phyloP scores from a whole-genome alignment of 805 yeast species.

The Starmerella etchellsii region DNA sequence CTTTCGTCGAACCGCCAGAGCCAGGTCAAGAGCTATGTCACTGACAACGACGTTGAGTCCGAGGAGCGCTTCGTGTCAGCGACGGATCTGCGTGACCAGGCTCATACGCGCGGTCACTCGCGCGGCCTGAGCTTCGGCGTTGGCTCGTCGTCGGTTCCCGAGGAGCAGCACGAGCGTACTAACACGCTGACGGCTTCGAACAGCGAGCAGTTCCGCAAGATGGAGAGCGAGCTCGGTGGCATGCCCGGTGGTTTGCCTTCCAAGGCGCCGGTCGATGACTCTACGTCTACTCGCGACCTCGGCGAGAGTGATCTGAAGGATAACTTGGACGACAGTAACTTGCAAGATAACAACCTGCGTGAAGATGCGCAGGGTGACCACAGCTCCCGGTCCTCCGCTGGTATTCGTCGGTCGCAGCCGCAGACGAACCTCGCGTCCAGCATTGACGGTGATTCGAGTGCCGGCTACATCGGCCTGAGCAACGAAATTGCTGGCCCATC shows the following conservation, averaged over 20 bases:
- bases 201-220: slow-evolving; percentile 2
- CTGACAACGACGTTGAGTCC: slow-evolving; percentile 9
- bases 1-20: slow-evolving; percentile 8
- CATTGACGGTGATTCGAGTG: background rate
- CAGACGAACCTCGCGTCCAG: slow-evolving; percentile 14
- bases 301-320: background rate
- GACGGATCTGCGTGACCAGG: slow-evolving; percentile 5
- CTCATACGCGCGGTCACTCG: slow-evolving; percentile 4
- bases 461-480: slow-evolving; percentile 8
- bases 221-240: slow-evolving; percentile 11
- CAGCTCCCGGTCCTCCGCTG: too few relatives aligned
- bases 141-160: background rate
- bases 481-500: slow-evolving; percentile 1
- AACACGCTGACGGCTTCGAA: slow-evolving; percentile 1
- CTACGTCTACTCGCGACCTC: background rate
- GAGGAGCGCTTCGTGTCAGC: slow-evolving; percentile 16
- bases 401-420: slow-evolving; percentile 17
- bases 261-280: background rate
- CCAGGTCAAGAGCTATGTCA: slow-evolving; percentile 11
- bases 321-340: background rate
- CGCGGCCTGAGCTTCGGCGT: slow-evolving; percentile 8
- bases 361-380: too few relatives aligned
- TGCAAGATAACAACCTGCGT: background rate
- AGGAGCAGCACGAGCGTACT: background rate
- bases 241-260: slow-evolving; percentile 12